A percentile compares a stretch with the other conserved stretches of the same genome.
Conservation (phyloP, 75 land plant genomes). For the Picea sitchensis region DNA sequence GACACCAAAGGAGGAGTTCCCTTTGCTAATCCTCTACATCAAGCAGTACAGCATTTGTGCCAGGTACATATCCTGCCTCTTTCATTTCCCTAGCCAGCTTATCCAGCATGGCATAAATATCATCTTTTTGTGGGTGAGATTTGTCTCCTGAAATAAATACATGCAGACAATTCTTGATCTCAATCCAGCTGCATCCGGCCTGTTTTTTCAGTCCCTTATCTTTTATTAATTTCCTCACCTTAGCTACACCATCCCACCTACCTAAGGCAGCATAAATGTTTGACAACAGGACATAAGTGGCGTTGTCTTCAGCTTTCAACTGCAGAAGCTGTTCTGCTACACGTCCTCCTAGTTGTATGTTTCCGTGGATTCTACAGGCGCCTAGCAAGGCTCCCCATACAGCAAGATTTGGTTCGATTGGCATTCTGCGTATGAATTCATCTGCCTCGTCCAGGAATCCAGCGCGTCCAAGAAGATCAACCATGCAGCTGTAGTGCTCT, state of each 20-base stretch:
- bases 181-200: conserved; percentile 33
- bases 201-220: conserved; percentile 7
- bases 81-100: background rate
- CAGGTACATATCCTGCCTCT: background rate
- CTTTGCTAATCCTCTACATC: background rate
- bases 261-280: conserved; percentile 17
- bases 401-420: background rate
- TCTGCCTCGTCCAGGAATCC: conserved; percentile 4
- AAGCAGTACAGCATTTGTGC: conserved; percentile 2
- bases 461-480: conserved; percentile 14
- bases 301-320: conserved; percentile 18
- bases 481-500: conserved; percentile 3
- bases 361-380: conserved; percentile 19
- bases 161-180: conserved; percentile 24
- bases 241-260: conserved; percentile 18
- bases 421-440: background rate
- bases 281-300: conserved; percentile 25
- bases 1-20: background rate
- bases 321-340: conserved; percentile 10
- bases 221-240: conserved; percentile 6
- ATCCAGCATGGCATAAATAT: conserved; percentile 1
- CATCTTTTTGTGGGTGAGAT: background rate
- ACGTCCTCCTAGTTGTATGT: conserved; percentile 16
- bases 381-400: conserved; percentile 27
- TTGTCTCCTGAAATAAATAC: conserved; percentile 32